Conservation (phyloP, 2,329 filamentous ascomycete species). For the Sarocladiaceae sp. region DNA sequence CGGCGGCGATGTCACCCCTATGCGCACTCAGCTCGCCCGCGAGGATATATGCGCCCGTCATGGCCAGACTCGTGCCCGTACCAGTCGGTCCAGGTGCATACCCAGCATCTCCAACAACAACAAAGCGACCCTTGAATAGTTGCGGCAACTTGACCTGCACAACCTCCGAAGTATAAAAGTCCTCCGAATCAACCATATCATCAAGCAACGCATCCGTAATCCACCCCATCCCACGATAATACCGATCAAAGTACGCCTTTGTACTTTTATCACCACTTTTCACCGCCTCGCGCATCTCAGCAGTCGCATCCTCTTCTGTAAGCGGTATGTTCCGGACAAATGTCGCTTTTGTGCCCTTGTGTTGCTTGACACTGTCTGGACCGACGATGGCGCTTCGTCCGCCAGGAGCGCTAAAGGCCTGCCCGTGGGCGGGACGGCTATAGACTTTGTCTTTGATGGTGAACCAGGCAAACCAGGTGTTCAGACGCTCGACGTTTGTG, state of each 20-base stretch:
- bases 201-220: conserved; percentile 28
- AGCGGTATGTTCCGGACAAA: neutral
- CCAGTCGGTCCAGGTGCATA: conserved; percentile 41
- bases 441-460: conserved; percentile 18
- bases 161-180: conserved; percentile 43
- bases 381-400: conserved; percentile 33
- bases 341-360: neutral
- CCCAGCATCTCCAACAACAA: conserved; percentile 46
- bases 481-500: conserved; percentile 30
- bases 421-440: conserved; percentile 16
- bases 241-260: conserved; percentile 33
- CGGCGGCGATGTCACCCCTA: conserved; percentile 22
- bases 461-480: conserved; percentile 39
- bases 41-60: conserved; percentile 46
- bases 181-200: conserved; percentile 27
- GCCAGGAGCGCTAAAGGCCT: conserved; percentile 30
- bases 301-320: neutral
- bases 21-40: conserved; percentile 38
- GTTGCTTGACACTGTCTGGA: conserved; percentile 17
- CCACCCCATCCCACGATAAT: conserved; percentile 44
- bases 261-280: conserved; percentile 16
- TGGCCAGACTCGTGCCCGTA: conserved; percentile 39
- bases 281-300: conserved; percentile 10
- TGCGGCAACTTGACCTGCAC: conserved; percentile 37
- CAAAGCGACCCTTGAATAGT: conserved; percentile 37